These are phyloP conservation scores for Starmerella gropengiesseri DNA, from an alignment of 805 yeast genomes.

Conservation along the genomic window DNA sequence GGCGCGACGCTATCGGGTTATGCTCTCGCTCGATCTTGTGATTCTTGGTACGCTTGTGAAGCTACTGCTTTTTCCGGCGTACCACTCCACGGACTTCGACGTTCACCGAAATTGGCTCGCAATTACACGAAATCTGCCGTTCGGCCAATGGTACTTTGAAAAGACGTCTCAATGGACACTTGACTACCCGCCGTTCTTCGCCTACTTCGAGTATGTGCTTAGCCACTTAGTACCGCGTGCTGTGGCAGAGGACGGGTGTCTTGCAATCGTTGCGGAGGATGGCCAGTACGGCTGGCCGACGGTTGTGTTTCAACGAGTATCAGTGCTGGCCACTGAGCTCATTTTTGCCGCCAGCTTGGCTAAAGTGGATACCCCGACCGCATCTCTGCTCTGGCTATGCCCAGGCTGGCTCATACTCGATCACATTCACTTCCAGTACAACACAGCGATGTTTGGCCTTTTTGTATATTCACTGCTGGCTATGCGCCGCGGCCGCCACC, in stretches of 20 bases:
- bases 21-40: slow-evolving; percentile 10
- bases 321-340: slow-evolving; percentile 70
- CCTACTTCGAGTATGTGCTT: slow-evolving; percentile 80
- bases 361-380: slow-evolving; percentile 37
- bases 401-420: slow-evolving; percentile 89
- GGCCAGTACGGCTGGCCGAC: slow-evolving; percentile 74
- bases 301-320: slow-evolving; percentile 63
- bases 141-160: slow-evolving; percentile 74
- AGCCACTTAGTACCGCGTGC: slow-evolving; percentile 56
- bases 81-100: slow-evolving; percentile 92
- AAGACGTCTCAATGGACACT: slow-evolving; percentile 81
- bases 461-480: slow-evolving; percentile 61
- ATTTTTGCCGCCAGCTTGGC: slow-evolving; percentile 41
- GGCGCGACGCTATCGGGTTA: background rate
- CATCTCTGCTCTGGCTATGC: slow-evolving; percentile 69
- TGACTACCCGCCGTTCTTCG: slow-evolving; percentile 96
- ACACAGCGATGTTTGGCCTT: slow-evolving; percentile 84
- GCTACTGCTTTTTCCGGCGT: slow-evolving; percentile 58
- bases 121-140: slow-evolving; percentile 64
- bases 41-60: slow-evolving; percentile 20
- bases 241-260: slow-evolving; percentile 65
- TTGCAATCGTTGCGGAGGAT: slow-evolving; percentile 45
- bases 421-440: slow-evolving; percentile 94
- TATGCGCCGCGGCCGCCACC: slow-evolving; percentile 48
- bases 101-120: slow-evolving; percentile 98